Evolutionary conservation across 2,329 filamentous ascomycete species (phyloP), one percentile per base, ranked within the genome.

Genomic region (Curvularia spicifera): DNA sequence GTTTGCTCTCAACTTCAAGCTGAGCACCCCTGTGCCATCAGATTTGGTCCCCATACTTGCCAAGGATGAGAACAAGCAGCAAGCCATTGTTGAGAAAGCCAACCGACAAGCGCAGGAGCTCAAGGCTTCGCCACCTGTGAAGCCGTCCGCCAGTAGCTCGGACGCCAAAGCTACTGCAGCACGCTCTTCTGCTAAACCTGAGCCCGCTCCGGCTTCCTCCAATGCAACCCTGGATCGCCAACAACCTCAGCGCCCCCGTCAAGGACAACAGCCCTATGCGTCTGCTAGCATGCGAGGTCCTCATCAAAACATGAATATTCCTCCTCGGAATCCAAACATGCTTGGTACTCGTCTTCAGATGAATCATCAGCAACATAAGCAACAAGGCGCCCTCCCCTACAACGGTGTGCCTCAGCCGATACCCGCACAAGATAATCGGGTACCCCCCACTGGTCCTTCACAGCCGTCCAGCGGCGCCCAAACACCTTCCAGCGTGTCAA

Each of bases 41-140:
- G 95, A 99, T 76, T 80, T 99, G 35, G 93, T 99, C 28, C 89
- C 91, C 1, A 99, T 99, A 66, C 89, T 99, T 60, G 94, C 95
- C 57, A 99, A 98, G 76, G 95, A 99, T 73, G 93, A 93, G n/a
- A 85, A 82, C 45, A 99, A 97, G 80, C 95, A 98, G 78, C 88
- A 93, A 71, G 88, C 93, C 72, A 98, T 99, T 63, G 89, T 97
- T 71, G 90, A 93, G 68, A 96, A 93, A 77, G 92, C 92, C 1
- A 87, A 91, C 60, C 86, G 87, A 71, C 89, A 94, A 65, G 88
- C 87, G 2, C 88, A 91, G 56, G 80, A 85, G 62, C 64, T 71
- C 45, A 79, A 79, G 61, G 66, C 68, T 18, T 71, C 76, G 8
- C 47, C 47, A 9, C 70, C 74, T 24, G 68, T 72, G 45, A 72